phyloP scores from a whole-genome alignment of 2,329 filamentous ascomycete species.

The Stagonosporopsis chrysanthemi region DNA sequence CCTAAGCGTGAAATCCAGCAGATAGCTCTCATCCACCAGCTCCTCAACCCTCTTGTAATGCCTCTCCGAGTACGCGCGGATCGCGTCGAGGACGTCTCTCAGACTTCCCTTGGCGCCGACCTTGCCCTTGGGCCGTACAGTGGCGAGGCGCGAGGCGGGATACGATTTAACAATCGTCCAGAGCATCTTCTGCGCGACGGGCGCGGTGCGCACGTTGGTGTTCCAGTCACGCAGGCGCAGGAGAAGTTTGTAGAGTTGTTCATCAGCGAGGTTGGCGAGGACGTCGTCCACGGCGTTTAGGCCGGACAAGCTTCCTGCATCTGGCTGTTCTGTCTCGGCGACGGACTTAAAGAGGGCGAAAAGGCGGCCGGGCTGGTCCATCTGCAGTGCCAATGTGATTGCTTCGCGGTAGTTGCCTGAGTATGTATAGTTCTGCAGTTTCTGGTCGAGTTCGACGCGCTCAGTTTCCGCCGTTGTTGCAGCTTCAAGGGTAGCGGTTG shows the following conservation, averaged over 20 bases:
- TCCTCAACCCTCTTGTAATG: slow-evolving; percentile 92
- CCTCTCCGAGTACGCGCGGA: slow-evolving; percentile 88
- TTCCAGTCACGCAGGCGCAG: slow-evolving; percentile 94
- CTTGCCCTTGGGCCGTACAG: slow-evolving; percentile 58
- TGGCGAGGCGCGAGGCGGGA: slow-evolving; percentile 77
- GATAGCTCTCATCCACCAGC: slow-evolving; percentile 89
- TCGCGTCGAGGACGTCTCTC: slow-evolving; percentile 84
- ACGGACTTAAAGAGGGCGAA: slow-evolving; percentile 85
- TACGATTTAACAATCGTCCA: slow-evolving; percentile 82
- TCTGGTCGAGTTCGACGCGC: slow-evolving; percentile 91
- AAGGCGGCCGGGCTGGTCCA: slow-evolving; percentile 91
- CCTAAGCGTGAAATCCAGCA: slow-evolving; percentile 89
- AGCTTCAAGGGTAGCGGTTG: slow-evolving; percentile 76
- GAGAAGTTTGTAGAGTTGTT: slow-evolving; percentile 85
- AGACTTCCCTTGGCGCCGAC: slow-evolving; percentile 56
- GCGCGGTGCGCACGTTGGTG: slow-evolving; percentile 86
- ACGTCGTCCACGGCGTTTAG: slow-evolving; percentile 79
- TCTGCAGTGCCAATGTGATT: slow-evolving; percentile 87
- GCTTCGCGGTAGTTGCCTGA: slow-evolving; percentile 89
- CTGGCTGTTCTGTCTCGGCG: slow-evolving; percentile 67
- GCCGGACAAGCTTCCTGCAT: slow-evolving; percentile 70
- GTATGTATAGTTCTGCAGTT: slow-evolving; percentile 90
- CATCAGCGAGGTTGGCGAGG: slow-evolving; percentile 77
- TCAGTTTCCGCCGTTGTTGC: slow-evolving; percentile 76
- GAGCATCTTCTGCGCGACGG: slow-evolving; percentile 84